Evolutionary conservation across 1,284 basidiomycete species (phyloP).

Genomic region (Apiotrichum montevideense): DNA sequence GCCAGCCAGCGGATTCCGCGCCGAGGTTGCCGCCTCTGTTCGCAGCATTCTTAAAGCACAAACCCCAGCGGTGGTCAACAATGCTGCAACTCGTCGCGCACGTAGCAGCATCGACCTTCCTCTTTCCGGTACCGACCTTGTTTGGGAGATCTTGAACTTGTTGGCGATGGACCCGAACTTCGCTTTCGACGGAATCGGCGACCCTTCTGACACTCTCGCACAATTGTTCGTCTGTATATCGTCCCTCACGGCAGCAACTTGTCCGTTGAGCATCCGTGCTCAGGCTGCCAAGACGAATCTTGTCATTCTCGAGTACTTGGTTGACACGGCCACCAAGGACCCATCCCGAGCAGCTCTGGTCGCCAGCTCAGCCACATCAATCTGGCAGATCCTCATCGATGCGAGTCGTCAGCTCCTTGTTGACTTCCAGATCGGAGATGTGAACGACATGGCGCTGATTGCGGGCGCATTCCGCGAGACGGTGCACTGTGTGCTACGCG

Average conservation of each 20-base stretch:
- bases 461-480: slow-evolving; percentile 27
- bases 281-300: slow-evolving; percentile 26
- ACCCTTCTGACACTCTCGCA: slow-evolving; percentile 17
- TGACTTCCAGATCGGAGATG: slow-evolving; percentile 33
- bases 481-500: slow-evolving; percentile 15
- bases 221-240: slow-evolving; percentile 23
- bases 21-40: slow-evolving; percentile 22
- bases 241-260: slow-evolving; percentile 24
- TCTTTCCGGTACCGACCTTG: slow-evolving; percentile 20
- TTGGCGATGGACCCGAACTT: slow-evolving; percentile 28
- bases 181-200: slow-evolving; percentile 19
- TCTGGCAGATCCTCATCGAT: slow-evolving; percentile 38
- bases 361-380: slow-evolving; percentile 7
- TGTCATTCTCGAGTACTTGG: slow-evolving; percentile 19
- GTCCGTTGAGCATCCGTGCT: slow-evolving; percentile 22
- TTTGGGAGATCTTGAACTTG: slow-evolving; percentile 29
- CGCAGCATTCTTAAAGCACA: slow-evolving; percentile 28
- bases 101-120: slow-evolving; percentile 18
- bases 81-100: slow-evolving; percentile 5
- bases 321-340: slow-evolving; percentile 7
- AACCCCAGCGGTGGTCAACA: slow-evolving; percentile 5
- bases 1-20: slow-evolving; percentile 16
- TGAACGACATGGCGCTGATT: slow-evolving; percentile 26
- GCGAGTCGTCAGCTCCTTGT: slow-evolving; percentile 30
- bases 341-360: slow-evolving; percentile 4